Evolutionary conservation across 176 grass and related monocot species (phyloP).

Genomic region (Oryza glaberrima): DNA sequence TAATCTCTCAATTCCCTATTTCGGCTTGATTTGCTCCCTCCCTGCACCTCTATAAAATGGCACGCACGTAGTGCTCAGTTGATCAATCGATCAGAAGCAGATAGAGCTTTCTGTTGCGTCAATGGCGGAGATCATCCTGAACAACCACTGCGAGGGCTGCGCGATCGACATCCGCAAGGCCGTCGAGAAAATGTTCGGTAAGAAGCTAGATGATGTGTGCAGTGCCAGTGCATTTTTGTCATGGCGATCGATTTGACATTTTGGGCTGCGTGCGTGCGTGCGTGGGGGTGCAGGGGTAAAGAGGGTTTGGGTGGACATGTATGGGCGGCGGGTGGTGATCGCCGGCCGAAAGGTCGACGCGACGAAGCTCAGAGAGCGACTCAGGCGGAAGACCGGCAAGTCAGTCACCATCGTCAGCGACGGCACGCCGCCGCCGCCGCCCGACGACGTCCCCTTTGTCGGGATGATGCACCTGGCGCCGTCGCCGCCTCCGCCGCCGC

Average conservation of each 20-base stretch:
- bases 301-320: neutral
- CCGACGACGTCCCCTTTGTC: no score
- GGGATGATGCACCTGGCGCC: neutral
- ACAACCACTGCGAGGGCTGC: neutral
- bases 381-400: neutral
- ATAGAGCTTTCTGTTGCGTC: neutral
- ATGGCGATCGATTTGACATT: neutral
- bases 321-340: slow-evolving; percentile 16
- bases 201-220: neutral
- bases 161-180: neutral
- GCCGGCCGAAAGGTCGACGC: slow-evolving; percentile 10
- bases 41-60: neutral
- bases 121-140: neutral
- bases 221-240: neutral
- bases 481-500: neutral
- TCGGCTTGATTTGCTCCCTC: neutral
- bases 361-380: neutral
- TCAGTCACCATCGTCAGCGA: slow-evolving; percentile 13
- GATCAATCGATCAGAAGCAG: neutral
- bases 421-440: neutral
- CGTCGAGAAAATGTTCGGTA: neutral
- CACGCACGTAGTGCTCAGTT: neutral
- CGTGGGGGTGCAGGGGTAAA: slow-evolving; percentile 25
- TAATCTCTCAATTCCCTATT: neutral
- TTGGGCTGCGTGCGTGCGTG: no score